Conservation (phyloP, 108 stramenopile species). For the Schizochytrium sp. region DNA sequence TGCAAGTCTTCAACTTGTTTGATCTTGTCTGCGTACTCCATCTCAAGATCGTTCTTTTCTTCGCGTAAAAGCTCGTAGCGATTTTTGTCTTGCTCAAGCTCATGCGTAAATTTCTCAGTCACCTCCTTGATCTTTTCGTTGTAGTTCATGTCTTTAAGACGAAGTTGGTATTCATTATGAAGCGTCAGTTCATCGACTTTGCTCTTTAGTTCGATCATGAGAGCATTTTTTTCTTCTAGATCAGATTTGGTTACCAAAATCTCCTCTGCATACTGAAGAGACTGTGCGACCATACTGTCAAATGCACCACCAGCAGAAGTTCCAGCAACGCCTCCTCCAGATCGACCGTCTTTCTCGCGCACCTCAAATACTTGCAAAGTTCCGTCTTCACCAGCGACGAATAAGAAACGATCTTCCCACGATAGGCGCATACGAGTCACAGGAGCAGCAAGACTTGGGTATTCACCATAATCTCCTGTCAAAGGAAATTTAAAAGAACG, state of each 20-base stretch:
- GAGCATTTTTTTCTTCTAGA: conserved; percentile 72
- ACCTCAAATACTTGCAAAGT: conserved; percentile 74
- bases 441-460: conserved; percentile 73
- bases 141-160: conserved; percentile 78
- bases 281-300: conserved; percentile 17
- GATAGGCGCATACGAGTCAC: conserved; percentile 73
- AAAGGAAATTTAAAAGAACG: conserved; percentile 76
- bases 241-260: conserved; percentile 75
- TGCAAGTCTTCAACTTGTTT: conserved; percentile 73
- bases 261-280: conserved; percentile 70
- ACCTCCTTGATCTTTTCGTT: conserved; percentile 79
- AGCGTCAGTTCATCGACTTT: conserved; percentile 76
- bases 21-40: conserved; percentile 71
- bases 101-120: conserved; percentile 76
- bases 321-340: conserved; percentile 29
- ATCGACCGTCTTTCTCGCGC: conserved; percentile 65
- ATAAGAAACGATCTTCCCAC: conserved; percentile 72
- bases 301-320: conserved; percentile 4
- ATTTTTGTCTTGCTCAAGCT: conserved; percentile 77
- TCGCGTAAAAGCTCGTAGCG: conserved; percentile 74
- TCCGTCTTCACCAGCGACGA: conserved; percentile 75
- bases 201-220: conserved; percentile 72
- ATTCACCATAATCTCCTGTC: conserved; percentile 74
- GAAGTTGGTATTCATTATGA: conserved; percentile 79
- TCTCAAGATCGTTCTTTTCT: conserved; percentile 72